Percentiles rank a stretch among this genome's conserved stretches.
phyloP scores from a whole-genome alignment of 192 early-diverging fungal species.

The Coemansia sp. region DNA sequence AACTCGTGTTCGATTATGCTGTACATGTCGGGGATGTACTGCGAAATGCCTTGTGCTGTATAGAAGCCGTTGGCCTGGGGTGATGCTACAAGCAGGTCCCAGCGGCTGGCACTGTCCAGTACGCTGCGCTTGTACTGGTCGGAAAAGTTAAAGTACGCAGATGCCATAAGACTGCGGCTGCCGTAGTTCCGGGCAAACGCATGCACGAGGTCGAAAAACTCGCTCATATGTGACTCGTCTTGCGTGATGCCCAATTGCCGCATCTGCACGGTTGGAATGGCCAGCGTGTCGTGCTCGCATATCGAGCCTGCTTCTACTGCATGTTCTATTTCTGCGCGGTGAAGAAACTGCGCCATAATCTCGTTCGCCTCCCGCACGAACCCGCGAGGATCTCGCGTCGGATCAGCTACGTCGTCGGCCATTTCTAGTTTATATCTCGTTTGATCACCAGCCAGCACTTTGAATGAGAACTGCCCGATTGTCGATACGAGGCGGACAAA shows the following conservation, averaged over 20 bases:
- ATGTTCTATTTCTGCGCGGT: slow-evolving; percentile 19
- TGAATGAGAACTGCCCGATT: slow-evolving; percentile 67
- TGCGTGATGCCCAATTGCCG: slow-evolving; percentile 75
- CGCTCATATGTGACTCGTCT: slow-evolving; percentile 67
- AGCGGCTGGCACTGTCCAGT: slow-evolving; percentile 59
- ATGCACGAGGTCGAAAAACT: slow-evolving; percentile 62
- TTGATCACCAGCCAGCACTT: neutral
- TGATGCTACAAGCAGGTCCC: slow-evolving; percentile 77
- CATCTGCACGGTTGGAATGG: slow-evolving; percentile 87
- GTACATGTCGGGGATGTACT: slow-evolving; percentile 88
- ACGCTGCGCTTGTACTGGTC: slow-evolving; percentile 63
- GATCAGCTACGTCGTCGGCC: slow-evolving; percentile 52
- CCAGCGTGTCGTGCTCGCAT: slow-evolving; percentile 60
- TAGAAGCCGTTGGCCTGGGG: slow-evolving; percentile 96
- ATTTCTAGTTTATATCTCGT: slow-evolving; percentile 19
- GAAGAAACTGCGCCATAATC: slow-evolving; percentile 56
- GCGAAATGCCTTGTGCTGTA: slow-evolving; percentile 77
- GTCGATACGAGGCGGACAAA: slow-evolving; percentile 66
- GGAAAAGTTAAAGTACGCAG: slow-evolving; percentile 95
- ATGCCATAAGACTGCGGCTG: slow-evolving; percentile 72
- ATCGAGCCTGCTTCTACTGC: neutral
- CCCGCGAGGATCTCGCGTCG: slow-evolving; percentile 56
- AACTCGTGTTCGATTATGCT: slow-evolving; percentile 78
- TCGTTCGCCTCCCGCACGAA: slow-evolving; percentile 60
- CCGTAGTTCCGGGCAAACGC: slow-evolving; percentile 27